Conservation (phyloP, 352 stramenopile species). For the Globisporangium sylvaticum region DNA sequence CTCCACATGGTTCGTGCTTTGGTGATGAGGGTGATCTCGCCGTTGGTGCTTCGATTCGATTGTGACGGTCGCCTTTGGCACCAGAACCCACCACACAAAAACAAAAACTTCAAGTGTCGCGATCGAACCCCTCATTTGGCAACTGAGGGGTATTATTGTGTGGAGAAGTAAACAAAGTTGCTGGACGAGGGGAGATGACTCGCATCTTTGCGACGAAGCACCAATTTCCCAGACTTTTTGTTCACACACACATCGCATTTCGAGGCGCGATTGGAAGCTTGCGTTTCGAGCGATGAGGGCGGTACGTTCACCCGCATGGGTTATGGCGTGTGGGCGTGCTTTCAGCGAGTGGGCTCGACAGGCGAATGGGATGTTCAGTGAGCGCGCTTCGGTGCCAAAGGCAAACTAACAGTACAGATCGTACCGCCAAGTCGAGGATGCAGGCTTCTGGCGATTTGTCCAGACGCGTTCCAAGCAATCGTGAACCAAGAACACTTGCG, state of each 20-base stretch:
- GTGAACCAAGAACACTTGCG: too few relatives aligned
- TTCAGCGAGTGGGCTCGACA: neutral
- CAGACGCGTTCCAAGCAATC: too few relatives aligned
- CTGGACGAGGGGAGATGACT: neutral
- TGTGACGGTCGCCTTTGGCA: neutral
- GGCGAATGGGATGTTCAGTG: neutral
- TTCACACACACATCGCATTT: too few relatives aligned
- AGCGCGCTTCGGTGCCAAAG: neutral
- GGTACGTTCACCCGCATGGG: neutral
- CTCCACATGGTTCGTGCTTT: constrained; percentile 7
- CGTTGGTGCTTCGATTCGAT: constrained; percentile 13
- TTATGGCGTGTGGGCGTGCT: neutral
- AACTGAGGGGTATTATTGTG: neutral
- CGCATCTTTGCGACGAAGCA: constrained; percentile 2
- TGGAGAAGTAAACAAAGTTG: neutral
- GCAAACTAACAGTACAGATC: too few relatives aligned
- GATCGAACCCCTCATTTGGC: neutral
- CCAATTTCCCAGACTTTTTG: neutral
- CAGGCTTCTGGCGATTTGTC: too few relatives aligned
- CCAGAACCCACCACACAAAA: neutral
- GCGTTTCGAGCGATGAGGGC: constrained; percentile 7
- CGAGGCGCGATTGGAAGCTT: neutral
- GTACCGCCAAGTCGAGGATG: too few relatives aligned
- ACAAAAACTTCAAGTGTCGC: constrained; percentile 6
- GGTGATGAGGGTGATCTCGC: constrained; percentile 3